A percentile compares a stretch with the other conserved stretches of the same genome.
These are phyloP conservation scores for Silene uniflora DNA, from an alignment of 148 eudicot genomes.

Conservation along the genomic window DNA sequence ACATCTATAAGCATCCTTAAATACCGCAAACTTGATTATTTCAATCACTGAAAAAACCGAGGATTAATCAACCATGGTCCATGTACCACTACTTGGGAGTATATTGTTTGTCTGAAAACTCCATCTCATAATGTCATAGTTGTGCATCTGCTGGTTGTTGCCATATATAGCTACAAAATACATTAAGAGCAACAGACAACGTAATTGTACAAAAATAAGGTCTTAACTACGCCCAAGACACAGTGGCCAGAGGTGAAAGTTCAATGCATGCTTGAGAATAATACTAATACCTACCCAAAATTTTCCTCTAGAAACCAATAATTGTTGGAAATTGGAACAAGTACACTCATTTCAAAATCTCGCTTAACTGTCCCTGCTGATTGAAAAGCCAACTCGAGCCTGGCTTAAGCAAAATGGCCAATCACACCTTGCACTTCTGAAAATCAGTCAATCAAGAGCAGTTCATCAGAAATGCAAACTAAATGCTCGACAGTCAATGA, in stretches of 20 bases:
- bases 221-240: neutral
- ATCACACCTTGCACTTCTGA: neutral
- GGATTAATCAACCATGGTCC: neutral
- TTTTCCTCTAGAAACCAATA: slow-evolving; percentile 12
- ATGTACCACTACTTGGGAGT: too few relatives aligned
- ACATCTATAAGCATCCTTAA: neutral
- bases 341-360: slow-evolving; percentile 18
- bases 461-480: slow-evolving; percentile 3
- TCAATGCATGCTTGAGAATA: neutral
- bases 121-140: too few relatives aligned
- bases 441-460: neutral
- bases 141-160: too few relatives aligned
- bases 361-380: slow-evolving; percentile 2
- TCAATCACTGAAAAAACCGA: neutral
- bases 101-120: too few relatives aligned
- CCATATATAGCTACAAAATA: too few relatives aligned
- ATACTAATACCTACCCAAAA: slow-evolving; percentile 12
- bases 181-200: too few relatives aligned
- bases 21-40: neutral
- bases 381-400: neutral
- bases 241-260: slow-evolving; percentile 15
- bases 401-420: neutral
- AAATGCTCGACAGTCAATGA: neutral
- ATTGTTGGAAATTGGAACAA: neutral
- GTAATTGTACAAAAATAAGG: too few relatives aligned